Percentiles rank a stretch among this genome's conserved stretches.
Conservation (phyloP, 2,329 filamentous ascomycete genomes). For the Fusarium bactridioides region DNA sequence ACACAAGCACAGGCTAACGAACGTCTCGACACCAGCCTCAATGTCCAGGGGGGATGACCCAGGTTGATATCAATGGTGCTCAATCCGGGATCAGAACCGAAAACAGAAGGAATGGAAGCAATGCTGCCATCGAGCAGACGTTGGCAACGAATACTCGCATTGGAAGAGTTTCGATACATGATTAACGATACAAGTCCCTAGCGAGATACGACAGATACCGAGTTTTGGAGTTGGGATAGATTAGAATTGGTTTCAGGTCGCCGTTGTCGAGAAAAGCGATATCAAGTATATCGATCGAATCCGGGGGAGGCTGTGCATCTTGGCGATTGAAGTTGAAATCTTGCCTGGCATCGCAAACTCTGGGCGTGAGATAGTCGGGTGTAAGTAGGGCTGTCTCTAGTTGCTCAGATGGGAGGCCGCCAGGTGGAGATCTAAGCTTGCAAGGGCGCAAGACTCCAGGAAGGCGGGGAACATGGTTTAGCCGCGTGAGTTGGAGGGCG, state of each 20-base stretch:
- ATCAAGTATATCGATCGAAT: background rate
- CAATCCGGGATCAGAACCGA: background rate
- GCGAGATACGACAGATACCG: background rate
- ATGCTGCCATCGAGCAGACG: background rate
- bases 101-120: background rate
- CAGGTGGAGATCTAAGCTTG: constrained; percentile 9
- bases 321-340: background rate
- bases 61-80: background rate
- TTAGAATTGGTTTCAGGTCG: background rate
- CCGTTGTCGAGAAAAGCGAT: background rate
- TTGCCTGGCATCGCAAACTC: background rate
- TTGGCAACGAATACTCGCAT: background rate
- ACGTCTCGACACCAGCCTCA: background rate
- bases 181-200: background rate
- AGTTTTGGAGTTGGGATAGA: background rate
- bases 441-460: background rate
- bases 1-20: background rate
- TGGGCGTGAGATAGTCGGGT: constrained; percentile 4
- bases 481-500: constrained; percentile 2
- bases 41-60: background rate
- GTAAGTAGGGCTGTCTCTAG: constrained; percentile 13
- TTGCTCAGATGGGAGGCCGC: constrained; percentile 21
- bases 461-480: constrained; percentile 13
- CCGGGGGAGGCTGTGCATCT: background rate
- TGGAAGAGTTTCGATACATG: background rate